Percentiles rank a stretch among this genome's conserved stretches.
Evolutionary conservation across 2,329 filamentous ascomycete species (phyloP).

Genomic region (Incumbomyces delicatus): DNA sequence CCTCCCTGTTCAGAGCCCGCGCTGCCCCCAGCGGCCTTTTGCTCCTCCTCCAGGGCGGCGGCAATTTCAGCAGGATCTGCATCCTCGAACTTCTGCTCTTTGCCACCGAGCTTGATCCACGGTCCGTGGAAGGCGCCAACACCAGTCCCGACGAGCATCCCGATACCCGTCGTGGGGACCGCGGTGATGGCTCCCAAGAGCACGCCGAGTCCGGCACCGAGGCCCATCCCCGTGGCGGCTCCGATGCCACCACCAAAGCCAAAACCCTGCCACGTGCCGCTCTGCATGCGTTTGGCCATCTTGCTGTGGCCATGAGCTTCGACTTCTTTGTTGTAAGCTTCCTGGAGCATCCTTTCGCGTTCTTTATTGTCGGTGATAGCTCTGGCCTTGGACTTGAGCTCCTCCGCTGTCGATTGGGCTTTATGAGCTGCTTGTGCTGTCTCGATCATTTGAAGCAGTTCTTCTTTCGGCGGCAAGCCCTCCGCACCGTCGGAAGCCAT

Average conservation of each 20-base stretch:
- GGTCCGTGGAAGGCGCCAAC: slow-evolving; percentile 14
- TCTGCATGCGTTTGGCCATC: slow-evolving; percentile 14
- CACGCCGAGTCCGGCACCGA: slow-evolving; percentile 12
- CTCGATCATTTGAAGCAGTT: slow-evolving; percentile 12
- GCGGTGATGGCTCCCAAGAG: slow-evolving; percentile 10
- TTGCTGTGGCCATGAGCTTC: slow-evolving; percentile 16
- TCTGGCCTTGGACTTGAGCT: slow-evolving; percentile 11
- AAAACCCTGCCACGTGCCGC: slow-evolving; percentile 13
- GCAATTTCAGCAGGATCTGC: slow-evolving; percentile 12
- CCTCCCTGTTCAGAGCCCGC: not conserved
- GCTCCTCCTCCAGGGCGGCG: slow-evolving; percentile 12
- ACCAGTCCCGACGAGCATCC: slow-evolving; percentile 12
- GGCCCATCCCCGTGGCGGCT: slow-evolving; percentile 12
- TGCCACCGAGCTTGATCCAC: slow-evolving; percentile 13
- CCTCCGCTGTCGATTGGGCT: slow-evolving; percentile 12
- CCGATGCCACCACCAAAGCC: slow-evolving; percentile 15
- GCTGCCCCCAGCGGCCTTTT: not conserved
- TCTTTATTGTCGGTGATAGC: slow-evolving; percentile 11
- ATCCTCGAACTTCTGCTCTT: slow-evolving; percentile 15
- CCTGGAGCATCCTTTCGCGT: slow-evolving; percentile 11
- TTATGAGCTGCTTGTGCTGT: slow-evolving; percentile 13
- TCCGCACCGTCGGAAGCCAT: too few species aligned
- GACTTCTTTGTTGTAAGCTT: slow-evolving; percentile 16
- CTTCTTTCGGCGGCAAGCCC: not conserved
- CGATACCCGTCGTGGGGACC: slow-evolving; percentile 12